phyloP scores from a whole-genome alignment of 306 rosid genomes.

The Pyrus bretschneideri region DNA sequence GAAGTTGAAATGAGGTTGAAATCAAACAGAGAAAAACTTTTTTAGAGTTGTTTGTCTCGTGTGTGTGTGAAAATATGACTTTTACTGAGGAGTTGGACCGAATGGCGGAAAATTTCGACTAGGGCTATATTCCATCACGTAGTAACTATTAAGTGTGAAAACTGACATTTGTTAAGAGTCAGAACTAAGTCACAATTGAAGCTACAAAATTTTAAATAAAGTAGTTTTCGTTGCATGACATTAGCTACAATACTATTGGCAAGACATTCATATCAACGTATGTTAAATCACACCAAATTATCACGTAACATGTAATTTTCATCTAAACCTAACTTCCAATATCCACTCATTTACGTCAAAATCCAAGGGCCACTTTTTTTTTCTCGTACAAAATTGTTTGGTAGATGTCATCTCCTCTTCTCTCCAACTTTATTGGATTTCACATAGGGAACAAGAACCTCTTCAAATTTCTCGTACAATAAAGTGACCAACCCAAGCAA shows the following conservation, averaged over 20 bases:
- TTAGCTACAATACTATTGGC: not conserved
- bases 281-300: not conserved
- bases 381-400: not conserved
- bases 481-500: not conserved
- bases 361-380: not conserved
- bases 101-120: too few species aligned
- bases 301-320: not conserved
- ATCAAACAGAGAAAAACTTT: not conserved
- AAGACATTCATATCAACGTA: not conserved
- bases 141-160: too few species aligned
- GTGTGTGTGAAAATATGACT: not conserved
- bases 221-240: too few species aligned
- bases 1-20: too few species aligned
- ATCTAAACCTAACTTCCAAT: not conserved
- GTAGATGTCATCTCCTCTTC: not conserved
- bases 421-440: not conserved
- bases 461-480: not conserved
- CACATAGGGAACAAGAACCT: not conserved
- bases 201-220: too few species aligned
- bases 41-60: not conserved
- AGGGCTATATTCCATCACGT: too few species aligned
- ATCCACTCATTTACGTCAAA: not conserved
- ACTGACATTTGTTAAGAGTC: too few species aligned
- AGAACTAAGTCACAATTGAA: too few species aligned
- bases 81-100: too few species aligned